Conservation (phyloP, 148 eudicot genomes). For the Rhododendron griersonianum region DNA sequence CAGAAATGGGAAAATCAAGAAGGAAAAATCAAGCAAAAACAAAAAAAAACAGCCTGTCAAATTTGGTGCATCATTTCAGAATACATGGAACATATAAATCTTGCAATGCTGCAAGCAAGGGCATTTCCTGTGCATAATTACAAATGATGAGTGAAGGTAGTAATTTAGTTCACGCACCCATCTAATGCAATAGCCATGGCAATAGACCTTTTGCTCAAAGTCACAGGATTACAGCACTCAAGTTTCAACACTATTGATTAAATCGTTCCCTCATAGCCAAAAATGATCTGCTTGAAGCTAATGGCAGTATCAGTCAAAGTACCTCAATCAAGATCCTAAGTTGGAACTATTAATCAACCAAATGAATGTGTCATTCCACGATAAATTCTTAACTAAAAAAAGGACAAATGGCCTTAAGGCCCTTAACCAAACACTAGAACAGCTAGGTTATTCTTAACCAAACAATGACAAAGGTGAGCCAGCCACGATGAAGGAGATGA, state of each 20-base stretch:
- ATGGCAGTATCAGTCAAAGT: not conserved
- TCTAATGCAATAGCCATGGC: not conserved
- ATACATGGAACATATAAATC: not conserved
- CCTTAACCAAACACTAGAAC: not conserved
- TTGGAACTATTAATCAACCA: not conserved
- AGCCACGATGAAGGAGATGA: not conserved
- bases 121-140: not conserved
- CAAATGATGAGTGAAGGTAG: not conserved
- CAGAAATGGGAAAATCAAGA: not conserved
- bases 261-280: not conserved
- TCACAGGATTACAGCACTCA: not conserved
- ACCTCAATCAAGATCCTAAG: not conserved
- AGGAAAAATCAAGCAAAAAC: not conserved
- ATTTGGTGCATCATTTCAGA: not conserved
- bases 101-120: not conserved
- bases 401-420: not conserved
- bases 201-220: not conserved
- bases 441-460: not conserved
- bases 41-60: not conserved
- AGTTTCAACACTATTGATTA: not conserved
- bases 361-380: not conserved
- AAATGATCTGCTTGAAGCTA: not conserved
- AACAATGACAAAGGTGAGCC: not conserved
- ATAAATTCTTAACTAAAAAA: not conserved
- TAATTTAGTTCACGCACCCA: constrained; percentile 1